Conservation (phyloP, 495 filamentous ascomycete species). For the Wilcoxina mikolae region DNA sequence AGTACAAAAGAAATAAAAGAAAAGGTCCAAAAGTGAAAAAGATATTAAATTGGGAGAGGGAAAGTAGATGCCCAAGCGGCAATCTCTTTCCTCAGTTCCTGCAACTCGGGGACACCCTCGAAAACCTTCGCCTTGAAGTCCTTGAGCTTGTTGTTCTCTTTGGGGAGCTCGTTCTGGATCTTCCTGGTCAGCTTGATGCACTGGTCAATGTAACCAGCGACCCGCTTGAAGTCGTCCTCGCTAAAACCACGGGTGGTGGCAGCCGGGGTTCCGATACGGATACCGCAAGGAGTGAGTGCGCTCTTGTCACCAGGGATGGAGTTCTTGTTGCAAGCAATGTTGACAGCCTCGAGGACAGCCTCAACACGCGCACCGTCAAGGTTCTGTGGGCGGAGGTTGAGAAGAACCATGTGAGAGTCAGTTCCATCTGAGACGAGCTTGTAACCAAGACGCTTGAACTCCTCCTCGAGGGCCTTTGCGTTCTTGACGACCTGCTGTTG, state of each 20-base stretch:
- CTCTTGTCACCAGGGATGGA: slow-evolving; percentile 95
- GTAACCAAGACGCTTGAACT: slow-evolving; percentile 69
- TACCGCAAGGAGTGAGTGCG: slow-evolving; percentile 82
- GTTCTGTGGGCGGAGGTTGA: slow-evolving; percentile 64
- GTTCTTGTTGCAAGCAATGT: slow-evolving; percentile 99
- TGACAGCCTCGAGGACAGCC: slow-evolving; percentile 90
- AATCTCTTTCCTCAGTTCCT: slow-evolving; percentile 75
- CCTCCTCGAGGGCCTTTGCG: slow-evolving; percentile 72
- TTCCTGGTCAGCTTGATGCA: slow-evolving; percentile 69
- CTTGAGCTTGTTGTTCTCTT: slow-evolving; percentile 97
- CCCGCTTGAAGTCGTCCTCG: slow-evolving; percentile 80
- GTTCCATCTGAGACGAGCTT: slow-evolving; percentile 93
- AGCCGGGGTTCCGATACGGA: slow-evolving; percentile 90
- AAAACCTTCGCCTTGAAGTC: slow-evolving; percentile 93
- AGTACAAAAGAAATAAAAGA: slow-evolving; percentile 10
- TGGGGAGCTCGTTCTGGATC: slow-evolving; percentile 69
- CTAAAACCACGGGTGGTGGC: slow-evolving; percentile 94
- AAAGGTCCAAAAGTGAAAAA: slow-evolving; percentile 2
- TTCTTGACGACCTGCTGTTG: slow-evolving; percentile 86
- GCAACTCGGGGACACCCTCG: slow-evolving; percentile 61
- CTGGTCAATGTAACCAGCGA: slow-evolving; percentile 77
- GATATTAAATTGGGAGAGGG: slow-evolving; percentile 63
- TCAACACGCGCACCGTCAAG: slow-evolving; percentile 94
- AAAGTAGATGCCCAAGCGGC: slow-evolving; percentile 73
- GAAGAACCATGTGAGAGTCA: slow-evolving; percentile 95